A percentile compares a stretch with the other conserved stretches of the same genome.
Evolutionary conservation across 306 rosid genomes (phyloP).

Genomic region (Spatholobus suberectus): DNA sequence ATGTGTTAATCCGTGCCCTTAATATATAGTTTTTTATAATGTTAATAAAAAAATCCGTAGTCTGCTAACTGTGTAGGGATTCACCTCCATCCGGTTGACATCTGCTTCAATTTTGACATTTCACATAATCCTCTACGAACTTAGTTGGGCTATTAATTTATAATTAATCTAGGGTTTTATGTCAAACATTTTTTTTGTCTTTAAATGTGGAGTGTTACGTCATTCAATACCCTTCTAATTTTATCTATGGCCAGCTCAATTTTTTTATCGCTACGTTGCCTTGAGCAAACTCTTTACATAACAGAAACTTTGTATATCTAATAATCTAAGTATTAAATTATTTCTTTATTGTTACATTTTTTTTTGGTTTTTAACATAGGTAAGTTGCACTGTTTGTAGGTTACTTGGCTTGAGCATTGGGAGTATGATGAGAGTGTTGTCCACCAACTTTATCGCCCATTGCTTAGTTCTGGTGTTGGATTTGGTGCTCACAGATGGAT

Average conservation of each 20-base stretch:
- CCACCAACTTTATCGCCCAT: constrained; percentile 71
- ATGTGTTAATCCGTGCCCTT: constrained; percentile 53
- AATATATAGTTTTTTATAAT: constrained; percentile 31
- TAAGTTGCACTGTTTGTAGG: constrained; percentile 57
- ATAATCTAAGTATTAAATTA: too few relatives aligned
- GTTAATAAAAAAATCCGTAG: constrained; percentile 29
- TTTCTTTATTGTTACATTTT: background rate
- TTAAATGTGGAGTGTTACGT: constrained; percentile 36
- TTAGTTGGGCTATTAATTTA: constrained; percentile 34
- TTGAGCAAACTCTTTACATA: background rate
- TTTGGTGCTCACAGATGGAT: constrained; percentile 96
- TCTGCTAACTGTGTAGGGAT: constrained; percentile 41
- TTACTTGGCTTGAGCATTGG: constrained; percentile 90
- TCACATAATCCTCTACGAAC: constrained; percentile 33
- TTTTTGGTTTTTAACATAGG: background rate
- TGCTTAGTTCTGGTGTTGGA: constrained; percentile 69
- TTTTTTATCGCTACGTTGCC: background rate
- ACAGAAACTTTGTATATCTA: too few relatives aligned
- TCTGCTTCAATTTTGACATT: constrained; percentile 53
- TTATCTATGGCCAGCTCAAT: background rate
- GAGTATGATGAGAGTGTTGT: constrained; percentile 73
- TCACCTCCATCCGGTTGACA: constrained; percentile 44
- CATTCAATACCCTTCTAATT: background rate
- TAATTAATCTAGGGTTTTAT: constrained; percentile 49
- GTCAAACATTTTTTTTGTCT: constrained; percentile 48